A percentile compares a stretch with the other conserved stretches of the same genome.
Evolutionary conservation across 768 basidiomycete genomes (phyloP).

Genomic region (Cytidiella melzeri): DNA sequence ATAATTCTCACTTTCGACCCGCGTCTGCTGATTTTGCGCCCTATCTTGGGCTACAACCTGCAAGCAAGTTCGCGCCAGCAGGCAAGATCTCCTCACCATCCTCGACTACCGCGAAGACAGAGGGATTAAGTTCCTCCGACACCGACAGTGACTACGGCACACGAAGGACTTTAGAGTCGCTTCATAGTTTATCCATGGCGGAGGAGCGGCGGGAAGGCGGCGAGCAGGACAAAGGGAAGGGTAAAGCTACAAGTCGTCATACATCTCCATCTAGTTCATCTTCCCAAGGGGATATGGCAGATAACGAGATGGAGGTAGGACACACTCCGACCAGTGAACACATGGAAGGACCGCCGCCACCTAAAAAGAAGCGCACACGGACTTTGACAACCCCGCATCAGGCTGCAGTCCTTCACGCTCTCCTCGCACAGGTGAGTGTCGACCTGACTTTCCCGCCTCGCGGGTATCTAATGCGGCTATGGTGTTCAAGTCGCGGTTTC

Average conservation of each 20-base stretch:
- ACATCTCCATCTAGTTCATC: slow-evolving; percentile 24
- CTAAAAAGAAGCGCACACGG: slow-evolving; percentile 78
- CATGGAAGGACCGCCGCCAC: slow-evolving; percentile 27
- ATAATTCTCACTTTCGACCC: slow-evolving; percentile 10
- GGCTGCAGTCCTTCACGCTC: slow-evolving; percentile 78
- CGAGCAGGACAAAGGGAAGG: slow-evolving; percentile 6
- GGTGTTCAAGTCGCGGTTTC: slow-evolving; percentile 69
- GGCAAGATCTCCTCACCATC: neutral
- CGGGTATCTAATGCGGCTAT: neutral
- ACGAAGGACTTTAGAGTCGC: neutral
- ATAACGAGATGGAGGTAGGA: slow-evolving; percentile 49
- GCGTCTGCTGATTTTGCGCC: neutral
- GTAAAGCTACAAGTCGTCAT: slow-evolving; percentile 10
- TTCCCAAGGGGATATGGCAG: slow-evolving; percentile 39
- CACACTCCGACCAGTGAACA: neutral
- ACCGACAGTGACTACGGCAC: neutral
- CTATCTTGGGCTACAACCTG: neutral
- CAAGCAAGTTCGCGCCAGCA: neutral
- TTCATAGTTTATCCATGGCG: slow-evolving; percentile 4
- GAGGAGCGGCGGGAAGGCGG: slow-evolving; percentile 1
- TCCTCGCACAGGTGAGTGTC: slow-evolving; percentile 70
- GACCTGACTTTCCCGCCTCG: neutral
- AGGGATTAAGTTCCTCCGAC: neutral
- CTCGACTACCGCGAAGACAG: slow-evolving; percentile 3
- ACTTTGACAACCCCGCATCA: slow-evolving; percentile 86